Evolutionary conservation across 441 rosid species (phyloP).

Genomic region (Jatropha podagrica): DNA sequence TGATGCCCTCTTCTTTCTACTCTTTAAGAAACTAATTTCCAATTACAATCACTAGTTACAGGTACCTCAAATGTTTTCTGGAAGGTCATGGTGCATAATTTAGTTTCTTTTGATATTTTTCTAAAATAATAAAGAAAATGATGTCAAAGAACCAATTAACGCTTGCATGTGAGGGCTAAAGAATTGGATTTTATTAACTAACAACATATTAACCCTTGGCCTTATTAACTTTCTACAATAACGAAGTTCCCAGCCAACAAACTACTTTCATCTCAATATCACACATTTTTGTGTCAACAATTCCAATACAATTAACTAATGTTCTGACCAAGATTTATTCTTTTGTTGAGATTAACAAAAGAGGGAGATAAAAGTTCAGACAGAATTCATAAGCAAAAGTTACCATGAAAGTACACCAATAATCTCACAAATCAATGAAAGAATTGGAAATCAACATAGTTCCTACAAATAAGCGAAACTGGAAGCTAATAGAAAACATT

Average conservation of each 20-base stretch:
- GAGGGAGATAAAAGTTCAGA: neutral
- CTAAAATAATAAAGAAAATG: neutral
- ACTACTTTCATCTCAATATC: neutral
- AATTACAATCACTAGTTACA: neutral
- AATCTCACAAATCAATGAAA: neutral
- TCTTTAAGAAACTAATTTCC: neutral
- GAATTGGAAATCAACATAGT: neutral
- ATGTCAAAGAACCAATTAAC: too few relatives aligned
- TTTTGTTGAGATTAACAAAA: neutral
- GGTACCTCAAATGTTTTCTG: neutral
- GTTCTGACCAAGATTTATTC: neutral
- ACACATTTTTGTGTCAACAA: neutral
- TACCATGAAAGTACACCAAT: neutral
- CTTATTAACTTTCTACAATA: neutral
- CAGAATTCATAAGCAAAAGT: neutral
- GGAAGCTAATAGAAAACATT: neutral
- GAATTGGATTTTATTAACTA: too few relatives aligned
- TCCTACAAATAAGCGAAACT: neutral
- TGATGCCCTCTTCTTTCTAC: neutral
- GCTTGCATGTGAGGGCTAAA: too few relatives aligned
- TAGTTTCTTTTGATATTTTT: neutral
- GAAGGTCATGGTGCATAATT: neutral
- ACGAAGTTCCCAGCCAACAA: neutral
- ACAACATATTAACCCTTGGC: too few relatives aligned
- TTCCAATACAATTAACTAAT: neutral